phyloP scores from a whole-genome alignment of 768 basidiomycete species.

The Nevesoporus exiguus region DNA sequence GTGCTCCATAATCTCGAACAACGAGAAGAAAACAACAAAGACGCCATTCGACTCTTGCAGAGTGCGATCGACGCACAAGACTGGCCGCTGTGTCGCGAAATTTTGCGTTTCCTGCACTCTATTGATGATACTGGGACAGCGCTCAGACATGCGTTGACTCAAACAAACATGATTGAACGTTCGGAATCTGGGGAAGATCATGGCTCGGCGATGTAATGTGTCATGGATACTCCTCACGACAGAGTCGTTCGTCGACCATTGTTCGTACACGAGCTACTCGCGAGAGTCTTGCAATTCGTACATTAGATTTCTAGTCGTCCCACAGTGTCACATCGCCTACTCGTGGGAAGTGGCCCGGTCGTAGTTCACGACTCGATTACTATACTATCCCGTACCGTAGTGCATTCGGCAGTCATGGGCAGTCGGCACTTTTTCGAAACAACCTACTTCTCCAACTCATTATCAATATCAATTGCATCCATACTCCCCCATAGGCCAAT shows the following conservation, averaged over 20 bases:
- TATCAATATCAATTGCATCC: too few species aligned
- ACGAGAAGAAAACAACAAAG: constrained; percentile 69
- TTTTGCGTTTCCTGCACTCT: constrained; percentile 88
- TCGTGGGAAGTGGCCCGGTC: too few species aligned
- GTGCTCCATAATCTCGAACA: constrained; percentile 94
- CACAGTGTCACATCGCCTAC: too few species aligned
- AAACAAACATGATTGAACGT: constrained; percentile 39
- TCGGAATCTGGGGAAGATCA: background rate
- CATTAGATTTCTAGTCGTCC: too few species aligned
- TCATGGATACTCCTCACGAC: background rate
- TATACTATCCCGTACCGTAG: too few species aligned
- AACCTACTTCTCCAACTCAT: too few species aligned
- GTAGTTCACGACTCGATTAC: too few species aligned
- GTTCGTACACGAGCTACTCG: background rate
- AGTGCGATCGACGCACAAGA: constrained; percentile 75
- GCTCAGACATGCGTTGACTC: constrained; percentile 56
- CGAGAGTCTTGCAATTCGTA: too few species aligned
- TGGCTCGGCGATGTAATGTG: background rate
- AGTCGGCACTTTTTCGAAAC: too few species aligned
- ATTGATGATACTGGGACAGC: constrained; percentile 84
- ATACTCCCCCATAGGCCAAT: too few species aligned
- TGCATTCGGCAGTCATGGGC: too few species aligned
- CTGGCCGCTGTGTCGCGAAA: constrained; percentile 88
- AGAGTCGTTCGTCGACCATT: background rate
- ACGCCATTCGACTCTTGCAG: constrained; percentile 77